phyloP scores from a whole-genome alignment of 2,329 filamentous ascomycete species.

The Aspergillus texensis region DNA sequence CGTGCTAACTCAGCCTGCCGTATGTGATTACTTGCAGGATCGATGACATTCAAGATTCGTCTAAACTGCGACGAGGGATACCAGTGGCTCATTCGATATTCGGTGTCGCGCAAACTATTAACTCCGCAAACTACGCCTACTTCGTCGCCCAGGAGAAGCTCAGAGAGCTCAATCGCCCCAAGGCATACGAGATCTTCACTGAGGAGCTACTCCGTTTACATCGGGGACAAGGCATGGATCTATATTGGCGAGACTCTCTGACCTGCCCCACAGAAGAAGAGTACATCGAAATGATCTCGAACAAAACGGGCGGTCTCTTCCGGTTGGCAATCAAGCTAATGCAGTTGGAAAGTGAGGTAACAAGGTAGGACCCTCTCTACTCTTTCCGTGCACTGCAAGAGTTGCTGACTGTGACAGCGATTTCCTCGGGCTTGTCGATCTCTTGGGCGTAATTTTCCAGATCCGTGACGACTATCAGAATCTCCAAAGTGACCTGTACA shows the following conservation, averaged over 20 bases:
- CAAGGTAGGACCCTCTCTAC: too few relatives aligned
- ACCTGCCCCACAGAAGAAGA: constrained; percentile 43
- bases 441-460: constrained; percentile 33
- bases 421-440: constrained; percentile 30
- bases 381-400: too few relatives aligned
- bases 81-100: constrained; percentile 54
- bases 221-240: constrained; percentile 46
- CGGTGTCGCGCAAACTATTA: constrained; percentile 53
- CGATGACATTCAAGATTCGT: constrained; percentile 54
- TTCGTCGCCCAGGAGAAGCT: constrained; percentile 37
- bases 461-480: constrained; percentile 57
- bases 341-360: constrained; percentile 25
- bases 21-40: constrained; percentile 30
- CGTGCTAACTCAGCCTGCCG: neutral
- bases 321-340: constrained; percentile 42
- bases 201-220: constrained; percentile 43
- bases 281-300: constrained; percentile 46
- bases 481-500: neutral
- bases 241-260: constrained; percentile 45
- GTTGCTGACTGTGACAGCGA: constrained; percentile 39
- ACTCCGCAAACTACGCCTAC: constrained; percentile 49
- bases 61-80: constrained; percentile 48
- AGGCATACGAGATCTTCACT: constrained; percentile 34
- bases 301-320: constrained; percentile 48
- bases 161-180: constrained; percentile 12